phyloP scores from a whole-genome alignment of 306 rosid genomes.

The Prunus armeniaca region DNA sequence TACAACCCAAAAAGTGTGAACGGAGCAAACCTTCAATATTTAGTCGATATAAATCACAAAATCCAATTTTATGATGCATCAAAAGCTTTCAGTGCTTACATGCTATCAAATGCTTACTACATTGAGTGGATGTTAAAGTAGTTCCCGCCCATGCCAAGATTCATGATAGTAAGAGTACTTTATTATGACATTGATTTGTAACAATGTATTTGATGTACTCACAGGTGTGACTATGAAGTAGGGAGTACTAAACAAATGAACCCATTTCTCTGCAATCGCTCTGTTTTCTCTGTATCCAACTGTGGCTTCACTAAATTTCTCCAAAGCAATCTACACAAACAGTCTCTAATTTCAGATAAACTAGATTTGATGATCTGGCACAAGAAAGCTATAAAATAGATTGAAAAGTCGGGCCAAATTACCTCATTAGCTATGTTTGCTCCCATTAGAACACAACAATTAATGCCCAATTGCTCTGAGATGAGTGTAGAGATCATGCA shows the following conservation, averaged over 20 bases:
- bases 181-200: not conserved
- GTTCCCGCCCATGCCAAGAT: not conserved
- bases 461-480: constrained; percentile 57
- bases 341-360: constrained; percentile 4
- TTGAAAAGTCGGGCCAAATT: not conserved
- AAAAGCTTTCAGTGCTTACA: not conserved
- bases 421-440: constrained; percentile 96
- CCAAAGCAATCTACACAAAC: constrained; percentile 63
- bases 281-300: constrained; percentile 71
- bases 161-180: not conserved
- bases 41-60: not conserved
- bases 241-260: constrained; percentile 77
- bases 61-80: not conserved
- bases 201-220: constrained; percentile 30
- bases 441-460: constrained; percentile 90
- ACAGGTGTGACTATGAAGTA: constrained; percentile 80
- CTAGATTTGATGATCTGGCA: not conserved
- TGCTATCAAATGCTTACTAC: not conserved
- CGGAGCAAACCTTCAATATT: constrained; percentile 7
- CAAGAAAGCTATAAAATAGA: not conserved
- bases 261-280: constrained; percentile 86
- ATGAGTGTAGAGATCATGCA: constrained; percentile 87
- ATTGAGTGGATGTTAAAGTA: not conserved
- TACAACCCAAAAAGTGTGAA: constrained; percentile 17
- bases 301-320: constrained; percentile 97